Conservation (phyloP, 2,329 filamentous ascomycete genomes). For the Zasmidium citrigriseum region DNA sequence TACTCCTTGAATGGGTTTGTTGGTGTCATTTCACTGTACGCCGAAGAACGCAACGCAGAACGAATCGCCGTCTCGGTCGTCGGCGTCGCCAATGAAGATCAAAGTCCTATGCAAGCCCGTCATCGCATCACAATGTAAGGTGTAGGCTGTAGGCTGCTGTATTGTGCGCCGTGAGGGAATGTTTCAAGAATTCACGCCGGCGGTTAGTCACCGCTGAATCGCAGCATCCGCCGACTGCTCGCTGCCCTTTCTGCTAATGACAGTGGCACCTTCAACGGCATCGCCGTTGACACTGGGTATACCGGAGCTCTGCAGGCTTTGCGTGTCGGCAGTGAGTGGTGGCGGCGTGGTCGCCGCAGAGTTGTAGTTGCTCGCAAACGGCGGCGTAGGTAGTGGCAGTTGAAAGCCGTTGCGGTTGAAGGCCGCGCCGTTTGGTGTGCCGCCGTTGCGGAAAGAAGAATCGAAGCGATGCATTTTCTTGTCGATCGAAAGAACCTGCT, state of each 20-base stretch:
- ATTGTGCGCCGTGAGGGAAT: background rate
- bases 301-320: conserved; percentile 30
- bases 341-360: conserved; percentile 31
- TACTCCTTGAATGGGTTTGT: conserved; percentile 8
- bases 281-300: conserved; percentile 36
- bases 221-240: conserved; percentile 22
- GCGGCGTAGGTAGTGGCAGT: conserved; percentile 12
- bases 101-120: conserved; percentile 1
- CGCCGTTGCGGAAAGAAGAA: conserved; percentile 21
- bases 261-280: conserved; percentile 35
- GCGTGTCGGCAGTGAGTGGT: conserved; percentile 29
- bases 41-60: no score
- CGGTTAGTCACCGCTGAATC: conserved; percentile 16
- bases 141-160: background rate
- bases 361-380: conserved; percentile 27
- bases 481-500: conserved; percentile 49
- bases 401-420: conserved; percentile 13
- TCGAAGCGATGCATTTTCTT: conserved; percentile 51
- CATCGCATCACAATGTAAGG: no score
- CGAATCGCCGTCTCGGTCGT: no score
- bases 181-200: background rate
- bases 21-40: no score
- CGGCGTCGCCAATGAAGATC: no score
- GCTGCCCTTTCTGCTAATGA: conserved; percentile 29
- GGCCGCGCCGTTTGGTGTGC: conserved; percentile 4